phyloP scores from a whole-genome alignment of 176 grass and related monocot genomes.

The Melocanna baccifera region DNA sequence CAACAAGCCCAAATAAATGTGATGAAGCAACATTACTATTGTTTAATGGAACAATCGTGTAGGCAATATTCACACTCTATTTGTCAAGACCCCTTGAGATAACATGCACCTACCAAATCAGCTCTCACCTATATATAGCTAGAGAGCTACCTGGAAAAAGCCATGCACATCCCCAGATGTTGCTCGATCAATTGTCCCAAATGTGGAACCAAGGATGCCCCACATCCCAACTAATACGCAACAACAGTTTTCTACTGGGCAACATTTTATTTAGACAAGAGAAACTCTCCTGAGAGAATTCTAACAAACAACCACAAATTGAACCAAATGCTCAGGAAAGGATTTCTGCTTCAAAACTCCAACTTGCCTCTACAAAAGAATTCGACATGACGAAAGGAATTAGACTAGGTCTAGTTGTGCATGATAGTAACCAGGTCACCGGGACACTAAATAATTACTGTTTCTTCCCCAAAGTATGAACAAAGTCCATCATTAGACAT shows the following conservation, averaged over 20 bases:
- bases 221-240: slow-evolving; percentile 26
- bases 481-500: slow-evolving; percentile 12
- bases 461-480: background rate
- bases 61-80: background rate
- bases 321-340: slow-evolving; percentile 30
- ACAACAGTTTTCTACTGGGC: background rate
- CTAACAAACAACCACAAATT: slow-evolving; percentile 14
- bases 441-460: slow-evolving; percentile 14
- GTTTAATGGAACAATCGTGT: slow-evolving; percentile 22
- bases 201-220: slow-evolving; percentile 10
- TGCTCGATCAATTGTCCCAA: slow-evolving; percentile 8
- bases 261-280: background rate
- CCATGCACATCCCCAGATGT: slow-evolving; percentile 3
- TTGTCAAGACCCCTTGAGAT: background rate
- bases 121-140: slow-evolving; percentile 25
- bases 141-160: slow-evolving; percentile 23
- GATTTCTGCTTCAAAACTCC: slow-evolving; percentile 59
- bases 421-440: slow-evolving; percentile 4
- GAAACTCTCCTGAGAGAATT: background rate
- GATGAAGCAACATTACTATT: slow-evolving; percentile 18
- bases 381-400: slow-evolving; percentile 19
- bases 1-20: background rate
- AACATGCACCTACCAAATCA: slow-evolving; percentile 25
- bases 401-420: slow-evolving; percentile 10
- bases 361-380: slow-evolving; percentile 61